Percentiles rank a stretch among this genome's conserved stretches.
Conservation (phyloP, 2,329 filamentous ascomycete genomes). For the Beauveria australis region DNA sequence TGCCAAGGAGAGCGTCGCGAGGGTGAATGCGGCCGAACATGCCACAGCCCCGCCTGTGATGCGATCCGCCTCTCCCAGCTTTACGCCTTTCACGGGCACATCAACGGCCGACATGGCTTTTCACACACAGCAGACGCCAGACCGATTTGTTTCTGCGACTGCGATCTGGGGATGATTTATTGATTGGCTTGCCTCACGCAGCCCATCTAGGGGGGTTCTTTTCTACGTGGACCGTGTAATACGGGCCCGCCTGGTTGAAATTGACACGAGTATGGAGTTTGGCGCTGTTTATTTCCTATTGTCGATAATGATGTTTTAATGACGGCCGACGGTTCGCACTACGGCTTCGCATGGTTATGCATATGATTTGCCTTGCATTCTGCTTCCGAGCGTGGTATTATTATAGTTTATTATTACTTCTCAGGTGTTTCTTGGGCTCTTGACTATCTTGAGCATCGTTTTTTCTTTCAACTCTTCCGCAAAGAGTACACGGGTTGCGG, state of each 20-base stretch:
- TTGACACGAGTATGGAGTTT: constrained; percentile 1
- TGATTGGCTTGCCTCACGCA: too few relatives aligned
- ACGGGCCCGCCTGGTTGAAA: background rate
- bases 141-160: constrained; percentile 39
- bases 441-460: background rate
- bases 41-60: constrained; percentile 18
- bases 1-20: constrained; percentile 34
- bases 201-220: too few relatives aligned
- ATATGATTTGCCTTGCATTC: background rate
- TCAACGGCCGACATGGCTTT: constrained; percentile 32
- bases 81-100: constrained; percentile 40
- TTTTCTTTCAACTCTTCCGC: background rate
- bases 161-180: constrained; percentile 33
- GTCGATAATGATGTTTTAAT: constrained; percentile 4
- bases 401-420: background rate
- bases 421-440: background rate
- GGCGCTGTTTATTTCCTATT: background rate
- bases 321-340: background rate
- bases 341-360: background rate
- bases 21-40: constrained; percentile 30
- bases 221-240: too few relatives aligned
- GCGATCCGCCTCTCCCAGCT: constrained; percentile 36
- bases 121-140: constrained; percentile 29
- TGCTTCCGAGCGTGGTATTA: constrained; percentile 4
- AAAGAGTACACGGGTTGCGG: background rate